Evolutionary conservation across 768 basidiomycete genomes (phyloP), one percentile per base, ranked within the genome.

Genomic region (Pulveroboletus frians): DNA sequence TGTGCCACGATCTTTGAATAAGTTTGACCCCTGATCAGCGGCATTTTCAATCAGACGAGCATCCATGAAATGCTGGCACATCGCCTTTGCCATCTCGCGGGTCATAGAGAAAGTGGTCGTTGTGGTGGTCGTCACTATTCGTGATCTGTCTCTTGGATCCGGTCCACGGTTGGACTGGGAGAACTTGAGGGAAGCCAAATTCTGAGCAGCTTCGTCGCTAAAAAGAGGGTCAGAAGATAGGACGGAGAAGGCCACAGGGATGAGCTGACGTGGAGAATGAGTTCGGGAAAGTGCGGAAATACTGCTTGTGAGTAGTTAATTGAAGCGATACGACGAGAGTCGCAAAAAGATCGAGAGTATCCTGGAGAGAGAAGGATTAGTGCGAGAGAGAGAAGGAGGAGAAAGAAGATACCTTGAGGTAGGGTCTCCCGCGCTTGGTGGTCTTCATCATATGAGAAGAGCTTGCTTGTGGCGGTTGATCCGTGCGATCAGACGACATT

Each of bases 41-140:
- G 92, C 95, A 66, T 97, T 97, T 71, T 97, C 94, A 56, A 98
- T 93, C 54, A 98, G 78, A 56, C 93, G 90, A 50, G 96, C 93
- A 58, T 98, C 96, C 92, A 99, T 96, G 66, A 98, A 98, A 67
- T 98, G 93, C 71, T 99, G 96, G 73, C 92, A 90, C 86, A 99
- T 98, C 30, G 92, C 92, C 73, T 97, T 98, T 55, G 96, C 96
- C 90, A 99, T 98, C 39, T 99, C 96, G 59, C 96, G 87, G 58
- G 92, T 92, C 96, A 99, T 98, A 53, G 92, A 92, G 74, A 99
- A 99, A 30, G 96, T 99, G 37, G 96, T 99, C 5, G 96, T 98
- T 6, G 96, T 99, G 0, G 96, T 99, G 1, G 96, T 99, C 62
- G 96, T 99, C 66, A 99, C 88, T 70, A 99, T 92, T 64, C 96